phyloP scores from a whole-genome alignment of 1,284 basidiomycete species.

The Earliella scabrosa region DNA sequence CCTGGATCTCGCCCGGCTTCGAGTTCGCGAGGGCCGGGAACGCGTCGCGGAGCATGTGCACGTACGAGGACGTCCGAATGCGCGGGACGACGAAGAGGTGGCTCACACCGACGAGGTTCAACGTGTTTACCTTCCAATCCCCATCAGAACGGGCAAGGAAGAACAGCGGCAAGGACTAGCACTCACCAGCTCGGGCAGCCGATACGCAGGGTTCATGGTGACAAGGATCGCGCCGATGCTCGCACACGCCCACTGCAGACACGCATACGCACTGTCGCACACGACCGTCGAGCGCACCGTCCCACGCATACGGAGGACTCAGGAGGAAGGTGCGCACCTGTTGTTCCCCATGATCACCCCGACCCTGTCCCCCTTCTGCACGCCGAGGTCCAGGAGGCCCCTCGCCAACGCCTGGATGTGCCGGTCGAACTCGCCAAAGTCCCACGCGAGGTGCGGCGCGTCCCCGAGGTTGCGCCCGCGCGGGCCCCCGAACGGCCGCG shows the following conservation, averaged over 20 bases:
- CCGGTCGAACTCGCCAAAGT: constrained; percentile 70
- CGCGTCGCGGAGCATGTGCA: constrained; percentile 58
- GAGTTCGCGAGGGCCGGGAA: constrained; percentile 62
- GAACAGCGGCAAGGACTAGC: background rate
- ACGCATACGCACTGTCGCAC: constrained; percentile 67
- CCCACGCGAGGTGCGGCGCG: constrained; percentile 68
- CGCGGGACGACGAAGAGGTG: constrained; percentile 77
- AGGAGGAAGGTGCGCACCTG: constrained; percentile 49
- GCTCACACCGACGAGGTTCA: constrained; percentile 71
- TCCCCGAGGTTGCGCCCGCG: constrained; percentile 50
- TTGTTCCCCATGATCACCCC: constrained; percentile 85
- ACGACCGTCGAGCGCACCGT: background rate
- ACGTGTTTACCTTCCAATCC: constrained; percentile 61
- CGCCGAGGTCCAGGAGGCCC: constrained; percentile 72
- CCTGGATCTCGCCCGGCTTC: constrained; percentile 60
- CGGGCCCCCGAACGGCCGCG: constrained; percentile 65
- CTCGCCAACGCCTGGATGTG: constrained; percentile 72
- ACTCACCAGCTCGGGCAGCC: constrained; percentile 69
- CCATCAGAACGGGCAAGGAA: too few relatives aligned
- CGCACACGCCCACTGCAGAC: constrained; percentile 84
- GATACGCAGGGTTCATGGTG: constrained; percentile 84
- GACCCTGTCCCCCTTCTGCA: constrained; percentile 79
- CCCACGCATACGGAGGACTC: constrained; percentile 1
- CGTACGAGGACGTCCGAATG: constrained; percentile 68
- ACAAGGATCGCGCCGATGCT: constrained; percentile 81